phyloP scores from a whole-genome alignment of 495 filamentous ascomycete species.

The Polyplosphaeria fusca region DNA sequence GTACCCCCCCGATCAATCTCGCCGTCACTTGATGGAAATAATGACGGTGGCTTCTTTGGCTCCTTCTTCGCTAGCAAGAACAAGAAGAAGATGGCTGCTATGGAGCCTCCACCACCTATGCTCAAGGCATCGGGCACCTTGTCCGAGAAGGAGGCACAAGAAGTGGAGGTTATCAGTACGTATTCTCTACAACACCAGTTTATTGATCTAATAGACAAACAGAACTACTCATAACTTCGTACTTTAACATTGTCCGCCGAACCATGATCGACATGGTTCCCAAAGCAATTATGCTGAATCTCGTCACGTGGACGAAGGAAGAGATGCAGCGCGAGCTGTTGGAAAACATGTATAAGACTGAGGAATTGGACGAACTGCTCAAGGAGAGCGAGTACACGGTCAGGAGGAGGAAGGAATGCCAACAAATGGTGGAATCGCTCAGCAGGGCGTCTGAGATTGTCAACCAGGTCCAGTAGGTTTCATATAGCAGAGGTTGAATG shows the following conservation, averaged over 20 bases:
- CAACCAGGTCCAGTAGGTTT: conserved; percentile 84
- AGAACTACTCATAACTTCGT: conserved; percentile 94
- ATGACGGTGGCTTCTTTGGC: conserved; percentile 82
- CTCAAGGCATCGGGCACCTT: conserved; percentile 91
- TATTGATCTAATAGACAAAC: background rate
- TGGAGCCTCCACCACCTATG: conserved; percentile 90
- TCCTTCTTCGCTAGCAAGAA: conserved; percentile 98
- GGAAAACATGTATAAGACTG: conserved; percentile 93
- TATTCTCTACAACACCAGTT: conserved; percentile 23
- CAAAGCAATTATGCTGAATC: conserved; percentile 97
- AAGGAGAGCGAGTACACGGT: conserved; percentile 98
- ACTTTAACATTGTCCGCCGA: conserved; percentile 95
- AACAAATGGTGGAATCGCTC: conserved; percentile 96
- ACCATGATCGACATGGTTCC: conserved; percentile 99
- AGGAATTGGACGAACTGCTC: conserved; percentile 86
- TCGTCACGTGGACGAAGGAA: conserved; percentile 94
- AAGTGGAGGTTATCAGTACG: conserved; percentile 98
- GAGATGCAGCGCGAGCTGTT: conserved; percentile 98
- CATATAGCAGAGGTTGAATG: too few species aligned
- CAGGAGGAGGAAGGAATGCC: conserved; percentile 93
- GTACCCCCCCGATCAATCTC: conserved; percentile 67
- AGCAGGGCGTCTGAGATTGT: conserved; percentile 91
- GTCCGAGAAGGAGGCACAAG: conserved; percentile 85
- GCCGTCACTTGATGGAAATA: conserved; percentile 54
- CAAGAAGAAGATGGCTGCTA: conserved; percentile 99